These are phyloP conservation scores for Saccharomycopsis sp. DNA, from an alignment of 805 yeast species.

Conservation along the genomic window DNA sequence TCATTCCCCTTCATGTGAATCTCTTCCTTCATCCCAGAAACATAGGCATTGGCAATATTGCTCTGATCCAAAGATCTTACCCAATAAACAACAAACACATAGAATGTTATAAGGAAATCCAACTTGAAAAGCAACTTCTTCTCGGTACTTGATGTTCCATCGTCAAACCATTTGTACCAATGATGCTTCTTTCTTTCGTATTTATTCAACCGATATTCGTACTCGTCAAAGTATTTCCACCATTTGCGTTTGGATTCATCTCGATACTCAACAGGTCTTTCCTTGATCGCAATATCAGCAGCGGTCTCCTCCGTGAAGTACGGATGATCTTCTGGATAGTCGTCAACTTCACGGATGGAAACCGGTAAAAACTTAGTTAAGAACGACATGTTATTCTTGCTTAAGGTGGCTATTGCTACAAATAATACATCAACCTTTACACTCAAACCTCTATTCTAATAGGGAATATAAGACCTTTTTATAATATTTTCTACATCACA, in stretches of 20 bases:
- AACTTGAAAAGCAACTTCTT: conserved; percentile 43
- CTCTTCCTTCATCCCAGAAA: conserved; percentile 54
- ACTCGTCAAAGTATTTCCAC: conserved; percentile 49
- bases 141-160: conserved; percentile 35
- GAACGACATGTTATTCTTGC: not conserved
- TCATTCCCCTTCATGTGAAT: conserved; percentile 57
- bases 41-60: conserved; percentile 60
- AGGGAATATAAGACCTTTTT: not conserved
- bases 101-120: conserved; percentile 49
- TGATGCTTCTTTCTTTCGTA: conserved; percentile 30
- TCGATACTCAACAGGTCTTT: conserved; percentile 28
- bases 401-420: not conserved
- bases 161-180: conserved; percentile 45
- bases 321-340: not conserved
- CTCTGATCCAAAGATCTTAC: conserved; percentile 57
- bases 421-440: not conserved
- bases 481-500: not conserved
- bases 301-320: not conserved
- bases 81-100: conserved; percentile 59
- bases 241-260: conserved; percentile 36
- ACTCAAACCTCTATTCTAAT: too few species aligned
- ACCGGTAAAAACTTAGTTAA: not conserved
- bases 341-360: not conserved
- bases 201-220: conserved; percentile 46
- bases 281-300: not conserved